phyloP scores from a whole-genome alignment of 768 basidiomycete species.

The Leccinum pellstonianum region DNA sequence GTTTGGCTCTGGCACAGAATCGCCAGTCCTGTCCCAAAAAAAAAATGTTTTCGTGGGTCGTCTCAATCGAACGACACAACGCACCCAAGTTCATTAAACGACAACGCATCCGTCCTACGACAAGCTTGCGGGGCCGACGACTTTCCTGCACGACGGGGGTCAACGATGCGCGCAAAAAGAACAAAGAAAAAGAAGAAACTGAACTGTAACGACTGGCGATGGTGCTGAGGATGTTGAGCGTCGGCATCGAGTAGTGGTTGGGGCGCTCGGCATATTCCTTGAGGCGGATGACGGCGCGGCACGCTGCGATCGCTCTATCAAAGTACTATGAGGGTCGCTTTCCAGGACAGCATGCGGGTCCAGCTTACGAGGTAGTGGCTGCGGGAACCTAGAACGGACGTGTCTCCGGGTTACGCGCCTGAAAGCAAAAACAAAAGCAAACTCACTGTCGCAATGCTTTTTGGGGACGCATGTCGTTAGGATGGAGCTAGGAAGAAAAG shows the following conservation, averaged over 20 bases:
- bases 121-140: slow-evolving; percentile 6
- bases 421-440: background rate
- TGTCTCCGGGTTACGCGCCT: background rate
- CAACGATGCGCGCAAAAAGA: background rate
- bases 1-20: slow-evolving; percentile 8
- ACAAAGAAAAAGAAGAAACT: background rate
- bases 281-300: slow-evolving; percentile 64
- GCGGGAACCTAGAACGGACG: slow-evolving; percentile 51
- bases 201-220: slow-evolving; percentile 21
- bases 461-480: slow-evolving; percentile 1
- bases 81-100: slow-evolving; percentile 23
- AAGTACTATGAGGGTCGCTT: slow-evolving; percentile 3
- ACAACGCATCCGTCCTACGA: slow-evolving; percentile 11
- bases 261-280: slow-evolving; percentile 47
- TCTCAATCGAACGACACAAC: background rate
- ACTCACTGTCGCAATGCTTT: slow-evolving; percentile 28
- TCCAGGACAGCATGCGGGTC: background rate
- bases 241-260: slow-evolving; percentile 15
- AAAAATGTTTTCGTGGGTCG: background rate
- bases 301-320: slow-evolving; percentile 44
- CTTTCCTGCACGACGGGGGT: slow-evolving; percentile 13
- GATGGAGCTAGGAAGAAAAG: background rate
- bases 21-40: slow-evolving; percentile 6
- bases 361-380: slow-evolving; percentile 58
- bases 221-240: slow-evolving; percentile 24